Conservation (phyloP, 768 basidiomycete species). For the Rossbeevera mucosa region DNA sequence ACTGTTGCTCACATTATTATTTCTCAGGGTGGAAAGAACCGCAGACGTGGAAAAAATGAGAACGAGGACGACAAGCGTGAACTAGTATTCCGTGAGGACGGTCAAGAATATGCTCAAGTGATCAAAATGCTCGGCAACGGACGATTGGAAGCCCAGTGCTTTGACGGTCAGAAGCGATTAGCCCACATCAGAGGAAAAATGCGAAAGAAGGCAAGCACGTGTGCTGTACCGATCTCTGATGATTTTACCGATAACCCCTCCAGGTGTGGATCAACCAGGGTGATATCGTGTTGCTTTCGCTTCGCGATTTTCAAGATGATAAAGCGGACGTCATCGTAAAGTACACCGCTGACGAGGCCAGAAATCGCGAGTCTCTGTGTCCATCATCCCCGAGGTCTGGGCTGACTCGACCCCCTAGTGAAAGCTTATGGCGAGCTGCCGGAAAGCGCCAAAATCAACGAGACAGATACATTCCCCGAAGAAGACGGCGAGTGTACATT, state of each 20-base stretch:
- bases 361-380: conserved; percentile 53
- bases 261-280: conserved; percentile 99
- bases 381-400: conserved; percentile 1
- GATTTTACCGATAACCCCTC: conserved; percentile 5
- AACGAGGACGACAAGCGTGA: conserved; percentile 99
- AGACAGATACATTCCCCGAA: conserved; percentile 90
- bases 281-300: conserved; percentile 89
- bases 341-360: conserved; percentile 94
- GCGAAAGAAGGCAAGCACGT: conserved; percentile 85
- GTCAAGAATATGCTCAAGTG: conserved; percentile 98
- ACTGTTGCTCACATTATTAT: not conserved
- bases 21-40: conserved; percentile 93
- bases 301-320: conserved; percentile 98
- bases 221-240: not conserved
- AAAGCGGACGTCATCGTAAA: conserved; percentile 99
- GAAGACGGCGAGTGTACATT: conserved; percentile 87
- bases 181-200: conserved; percentile 99
- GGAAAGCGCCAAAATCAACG: conserved; percentile 94
- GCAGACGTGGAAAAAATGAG: conserved; percentile 99
- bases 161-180: conserved; percentile 96
- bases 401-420: conserved; percentile 41
- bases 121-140: conserved; percentile 99
- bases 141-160: conserved; percentile 91
- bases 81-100: conserved; percentile 96
- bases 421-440: conserved; percentile 98